Conservation (phyloP, 768 basidiomycete genomes). For the Neoboletus brunneissimus region DNA sequence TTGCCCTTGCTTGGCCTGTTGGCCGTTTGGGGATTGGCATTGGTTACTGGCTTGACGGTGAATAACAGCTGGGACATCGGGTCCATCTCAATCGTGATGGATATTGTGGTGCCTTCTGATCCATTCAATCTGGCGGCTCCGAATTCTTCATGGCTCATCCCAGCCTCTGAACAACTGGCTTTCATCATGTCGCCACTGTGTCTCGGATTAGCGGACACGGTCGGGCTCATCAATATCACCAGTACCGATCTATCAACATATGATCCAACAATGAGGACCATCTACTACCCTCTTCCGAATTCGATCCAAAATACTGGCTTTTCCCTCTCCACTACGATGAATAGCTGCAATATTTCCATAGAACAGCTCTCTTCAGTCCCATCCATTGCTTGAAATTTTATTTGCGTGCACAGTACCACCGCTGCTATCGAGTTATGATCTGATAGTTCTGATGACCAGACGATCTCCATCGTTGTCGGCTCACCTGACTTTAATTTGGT, state of each 20-base stretch:
- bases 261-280: neutral
- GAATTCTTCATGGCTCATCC: neutral
- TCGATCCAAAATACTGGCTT: neutral
- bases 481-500: neutral
- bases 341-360: constrained; percentile 16
- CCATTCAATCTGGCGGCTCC: neutral
- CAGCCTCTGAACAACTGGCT: constrained; percentile 1
- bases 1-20: constrained; percentile 8
- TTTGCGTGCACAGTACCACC: neutral
- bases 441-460: constrained; percentile 4
- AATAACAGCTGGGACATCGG: constrained; percentile 5
- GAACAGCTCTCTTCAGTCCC: constrained; percentile 13
- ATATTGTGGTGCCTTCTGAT: neutral
- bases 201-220: neutral
- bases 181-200: constrained; percentile 5
- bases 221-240: constrained; percentile 12
- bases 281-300: constrained; percentile 13
- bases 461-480: constrained; percentile 3
- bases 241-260: neutral
- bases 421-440: neutral
- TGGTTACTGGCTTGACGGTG: constrained; percentile 13
- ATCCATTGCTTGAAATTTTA: constrained; percentile 8
- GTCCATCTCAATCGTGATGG: rapidly evolving
- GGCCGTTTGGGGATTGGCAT: constrained; percentile 12
- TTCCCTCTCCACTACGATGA: constrained; percentile 5